Evolutionary conservation across 148 eudicot genomes (phyloP).

Genomic region (Persicaria tinctoria): DNA sequence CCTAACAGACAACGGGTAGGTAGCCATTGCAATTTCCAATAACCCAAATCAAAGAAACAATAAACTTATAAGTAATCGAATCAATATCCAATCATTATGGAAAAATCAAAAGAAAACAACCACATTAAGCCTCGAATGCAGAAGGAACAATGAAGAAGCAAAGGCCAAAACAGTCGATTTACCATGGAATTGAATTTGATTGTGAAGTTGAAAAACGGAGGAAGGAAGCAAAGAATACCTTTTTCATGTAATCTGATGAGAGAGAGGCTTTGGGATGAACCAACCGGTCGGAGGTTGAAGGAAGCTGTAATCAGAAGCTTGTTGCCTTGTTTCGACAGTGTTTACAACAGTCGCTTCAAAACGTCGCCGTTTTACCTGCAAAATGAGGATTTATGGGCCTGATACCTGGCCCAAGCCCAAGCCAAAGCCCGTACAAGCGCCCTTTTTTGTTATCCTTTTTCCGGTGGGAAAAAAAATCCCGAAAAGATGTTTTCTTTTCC

Average conservation of each 20-base stretch:
- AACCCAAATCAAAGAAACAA: background rate
- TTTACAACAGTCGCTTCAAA: background rate
- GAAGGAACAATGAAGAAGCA: background rate
- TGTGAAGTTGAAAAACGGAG: background rate
- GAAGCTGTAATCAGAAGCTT: background rate
- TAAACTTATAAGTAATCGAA: background rate
- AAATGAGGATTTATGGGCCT: background rate
- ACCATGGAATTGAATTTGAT: slow-evolving; percentile 8
- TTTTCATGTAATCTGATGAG: background rate
- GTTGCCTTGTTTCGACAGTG: background rate
- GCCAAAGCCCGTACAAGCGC: background rate
- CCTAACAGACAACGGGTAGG: background rate
- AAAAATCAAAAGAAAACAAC: background rate
- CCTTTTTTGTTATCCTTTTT: background rate
- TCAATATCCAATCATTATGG: background rate
- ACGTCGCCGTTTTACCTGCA: background rate
- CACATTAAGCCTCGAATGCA: background rate
- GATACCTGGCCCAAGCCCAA: background rate
- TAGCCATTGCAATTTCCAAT: background rate
- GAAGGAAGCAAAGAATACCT: slow-evolving; percentile 8
- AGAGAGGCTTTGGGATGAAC: background rate
- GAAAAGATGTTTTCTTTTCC: slow-evolving; percentile 12
- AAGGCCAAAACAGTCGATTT: background rate
- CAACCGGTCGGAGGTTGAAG: background rate
- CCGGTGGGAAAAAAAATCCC: background rate